phyloP scores from a whole-genome alignment of 1,284 basidiomycete species.

The Singerocomus inundabilis region DNA sequence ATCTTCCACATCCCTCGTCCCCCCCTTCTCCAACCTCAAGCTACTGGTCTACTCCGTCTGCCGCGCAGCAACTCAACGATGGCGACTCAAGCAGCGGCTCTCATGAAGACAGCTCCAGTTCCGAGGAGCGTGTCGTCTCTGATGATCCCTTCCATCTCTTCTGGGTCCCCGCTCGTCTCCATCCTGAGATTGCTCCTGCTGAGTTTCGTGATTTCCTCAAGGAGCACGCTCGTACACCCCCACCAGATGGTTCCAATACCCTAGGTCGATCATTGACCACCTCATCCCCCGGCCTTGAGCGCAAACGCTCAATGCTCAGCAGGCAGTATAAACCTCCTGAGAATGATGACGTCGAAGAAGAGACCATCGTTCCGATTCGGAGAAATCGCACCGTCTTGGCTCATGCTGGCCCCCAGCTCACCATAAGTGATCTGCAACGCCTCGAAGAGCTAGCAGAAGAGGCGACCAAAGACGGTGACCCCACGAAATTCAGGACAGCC shows the following conservation, averaged over 20 bases:
- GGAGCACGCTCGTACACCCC: constrained; percentile 75
- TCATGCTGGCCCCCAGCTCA: constrained; percentile 71
- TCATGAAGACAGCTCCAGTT: constrained; percentile 43
- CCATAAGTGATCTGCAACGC: constrained; percentile 89
- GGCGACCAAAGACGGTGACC: constrained; percentile 80
- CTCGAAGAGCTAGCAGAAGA: constrained; percentile 92
- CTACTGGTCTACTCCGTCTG: constrained; percentile 47
- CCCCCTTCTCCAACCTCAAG: constrained; percentile 50
- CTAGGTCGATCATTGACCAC: constrained; percentile 40
- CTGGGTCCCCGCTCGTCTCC: constrained; percentile 95
- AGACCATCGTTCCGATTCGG: constrained; percentile 64
- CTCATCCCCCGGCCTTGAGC: constrained; percentile 53
- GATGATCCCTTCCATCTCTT: constrained; percentile 87
- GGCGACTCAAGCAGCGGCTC: constrained; percentile 47
- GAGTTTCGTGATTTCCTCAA: constrained; percentile 95
- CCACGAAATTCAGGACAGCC: constrained; percentile 77
- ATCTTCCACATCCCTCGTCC: constrained; percentile 69
- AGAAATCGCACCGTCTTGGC: constrained; percentile 65
- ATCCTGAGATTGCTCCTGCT: constrained; percentile 95
- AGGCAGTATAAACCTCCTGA: constrained; percentile 79
- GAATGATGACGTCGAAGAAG: constrained; percentile 72
- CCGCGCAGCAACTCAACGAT: constrained; percentile 34
- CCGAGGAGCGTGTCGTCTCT: constrained; percentile 32
- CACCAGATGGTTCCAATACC: constrained; percentile 44
- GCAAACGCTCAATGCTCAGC: constrained; percentile 88